Evolutionary conservation across 2,329 filamentous ascomycete genomes (phyloP), one percentile per base, ranked within the genome.

Genomic region (Huntiella omanensis): DNA sequence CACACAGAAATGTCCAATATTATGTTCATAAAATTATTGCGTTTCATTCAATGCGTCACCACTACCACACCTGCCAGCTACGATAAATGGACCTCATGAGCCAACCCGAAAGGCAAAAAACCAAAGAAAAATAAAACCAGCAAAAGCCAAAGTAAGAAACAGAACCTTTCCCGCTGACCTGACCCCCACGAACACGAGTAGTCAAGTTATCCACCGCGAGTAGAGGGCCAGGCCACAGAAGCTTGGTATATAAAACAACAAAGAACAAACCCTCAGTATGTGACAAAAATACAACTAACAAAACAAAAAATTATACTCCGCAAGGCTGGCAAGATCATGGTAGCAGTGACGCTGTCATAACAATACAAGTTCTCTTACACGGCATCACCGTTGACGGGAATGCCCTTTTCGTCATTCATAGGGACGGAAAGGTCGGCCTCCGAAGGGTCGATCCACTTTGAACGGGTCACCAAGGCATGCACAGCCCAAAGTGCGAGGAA

Each of bases 401-500:
- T 17, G n/a, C 40, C 40, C 13, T 43, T 33, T 37, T 45, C 43
- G 19, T 45, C 35, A 12, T 38, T 39, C 19, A 39, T 47, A 35
- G 35, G 32, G 50, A 22, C 13, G n/a, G 35, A 37, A 33, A 65
- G 52, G 40, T 65, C 62, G 15, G 62, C 60, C 15, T 65, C 59
- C 5, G 49, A 50, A 17, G 64, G 28, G 3, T 58, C 58, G 42
- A 67, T 55, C 4, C 61, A 35, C 57, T 59, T 63, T 45, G 62
- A 62, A 43, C 64, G 58, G 52, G 53, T 62, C 38, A 63, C 52
- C 28, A 68, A 39, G 62, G 81, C 82, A 62, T 81, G 77, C 1
- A 70, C 74, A 1, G 70, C 46, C 53, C 71, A 77, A 10, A 80
- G 58, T 3, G 71, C 66, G 3, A 70, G 55, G 53, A 81, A 83